Evolutionary conservation across 2,329 filamentous ascomycete genomes (phyloP).

Genomic region (Elsinoe batatas): DNA sequence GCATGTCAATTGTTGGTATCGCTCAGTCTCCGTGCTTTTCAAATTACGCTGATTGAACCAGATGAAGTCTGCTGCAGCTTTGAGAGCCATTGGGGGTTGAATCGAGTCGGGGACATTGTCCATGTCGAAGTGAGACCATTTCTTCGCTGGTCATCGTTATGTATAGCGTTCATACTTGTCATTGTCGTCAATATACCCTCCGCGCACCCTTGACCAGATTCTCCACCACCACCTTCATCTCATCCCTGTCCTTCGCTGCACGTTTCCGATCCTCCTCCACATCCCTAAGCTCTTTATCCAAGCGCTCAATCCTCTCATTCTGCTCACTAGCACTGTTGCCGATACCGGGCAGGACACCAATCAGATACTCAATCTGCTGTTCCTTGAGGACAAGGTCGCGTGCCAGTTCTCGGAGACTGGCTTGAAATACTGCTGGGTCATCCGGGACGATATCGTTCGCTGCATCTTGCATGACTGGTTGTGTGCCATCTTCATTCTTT

Average conservation of each 20-base stretch:
- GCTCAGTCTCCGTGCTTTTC: not conserved
- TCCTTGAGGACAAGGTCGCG: slow-evolving; percentile 69
- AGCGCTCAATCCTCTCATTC: slow-evolving; percentile 45
- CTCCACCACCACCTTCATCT: slow-evolving; percentile 37
- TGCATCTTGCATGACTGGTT: slow-evolving; percentile 14
- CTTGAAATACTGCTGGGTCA: slow-evolving; percentile 53
- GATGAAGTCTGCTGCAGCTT: not conserved
- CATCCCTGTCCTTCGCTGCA: slow-evolving; percentile 34
- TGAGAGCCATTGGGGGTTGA: no score
- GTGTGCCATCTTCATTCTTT: slow-evolving; percentile 15
- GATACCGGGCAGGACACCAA: slow-evolving; percentile 64
- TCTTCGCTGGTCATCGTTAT: not conserved
- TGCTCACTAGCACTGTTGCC: slow-evolving; percentile 72
- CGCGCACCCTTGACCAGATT: slow-evolving; percentile 35
- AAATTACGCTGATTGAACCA: not conserved
- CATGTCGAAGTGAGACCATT: not conserved
- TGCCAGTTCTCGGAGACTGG: slow-evolving; percentile 61
- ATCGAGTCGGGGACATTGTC: no score
- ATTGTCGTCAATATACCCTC: slow-evolving; percentile 20
- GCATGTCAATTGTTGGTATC: not conserved
- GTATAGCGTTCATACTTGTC: not conserved
- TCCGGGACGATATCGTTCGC: slow-evolving; percentile 45
- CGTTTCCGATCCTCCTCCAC: slow-evolving; percentile 32
- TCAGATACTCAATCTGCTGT: slow-evolving; percentile 71
- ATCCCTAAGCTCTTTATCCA: slow-evolving; percentile 35